Conservation (phyloP, 2,329 filamentous ascomycete species). For the Penicillium sp. region DNA sequence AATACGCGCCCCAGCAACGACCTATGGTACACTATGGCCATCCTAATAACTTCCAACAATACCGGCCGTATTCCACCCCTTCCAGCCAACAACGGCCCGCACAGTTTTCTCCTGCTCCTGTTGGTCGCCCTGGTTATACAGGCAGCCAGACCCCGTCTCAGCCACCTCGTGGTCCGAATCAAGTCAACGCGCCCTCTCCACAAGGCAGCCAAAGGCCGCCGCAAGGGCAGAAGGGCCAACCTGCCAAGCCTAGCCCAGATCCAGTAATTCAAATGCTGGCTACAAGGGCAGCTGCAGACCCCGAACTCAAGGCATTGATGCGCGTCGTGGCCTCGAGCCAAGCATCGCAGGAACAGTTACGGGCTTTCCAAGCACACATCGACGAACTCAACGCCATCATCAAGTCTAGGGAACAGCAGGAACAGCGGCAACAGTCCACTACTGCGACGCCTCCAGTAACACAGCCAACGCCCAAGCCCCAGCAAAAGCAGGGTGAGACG, state of each 20-base stretch:
- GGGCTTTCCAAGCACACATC: constrained; percentile 50
- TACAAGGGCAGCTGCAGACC: constrained; percentile 49
- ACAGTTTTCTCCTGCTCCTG: constrained; percentile 27
- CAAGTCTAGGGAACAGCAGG: constrained; percentile 43
- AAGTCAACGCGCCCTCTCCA: constrained; percentile 23
- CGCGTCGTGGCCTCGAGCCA: constrained; percentile 50
- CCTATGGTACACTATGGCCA: constrained; percentile 45
- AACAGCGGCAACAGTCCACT: constrained; percentile 29
- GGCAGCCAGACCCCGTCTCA: constrained; percentile 23
- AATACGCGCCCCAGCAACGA: constrained; percentile 39
- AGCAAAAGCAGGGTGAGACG: constrained; percentile 26
- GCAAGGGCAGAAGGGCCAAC: constrained; percentile 31
- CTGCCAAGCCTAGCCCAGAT: constrained; percentile 46
- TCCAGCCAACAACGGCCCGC: constrained; percentile 28
- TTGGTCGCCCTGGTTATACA: constrained; percentile 28
- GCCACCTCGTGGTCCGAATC: constrained; percentile 22
- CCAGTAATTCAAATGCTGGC: constrained; percentile 53
- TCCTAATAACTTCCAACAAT: constrained; percentile 41
- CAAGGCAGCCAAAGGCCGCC: constrained; percentile 29
- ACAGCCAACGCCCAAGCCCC: constrained; percentile 21
- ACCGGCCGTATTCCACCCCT: constrained; percentile 38
- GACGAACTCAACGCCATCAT: constrained; percentile 51
- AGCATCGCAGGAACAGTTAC: constrained; percentile 48
- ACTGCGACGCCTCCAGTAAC: constrained; percentile 11
- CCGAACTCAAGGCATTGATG: constrained; percentile 50